Conservation (phyloP, 202 grass and related monocot species). For the Eragrostis tef region DNA sequence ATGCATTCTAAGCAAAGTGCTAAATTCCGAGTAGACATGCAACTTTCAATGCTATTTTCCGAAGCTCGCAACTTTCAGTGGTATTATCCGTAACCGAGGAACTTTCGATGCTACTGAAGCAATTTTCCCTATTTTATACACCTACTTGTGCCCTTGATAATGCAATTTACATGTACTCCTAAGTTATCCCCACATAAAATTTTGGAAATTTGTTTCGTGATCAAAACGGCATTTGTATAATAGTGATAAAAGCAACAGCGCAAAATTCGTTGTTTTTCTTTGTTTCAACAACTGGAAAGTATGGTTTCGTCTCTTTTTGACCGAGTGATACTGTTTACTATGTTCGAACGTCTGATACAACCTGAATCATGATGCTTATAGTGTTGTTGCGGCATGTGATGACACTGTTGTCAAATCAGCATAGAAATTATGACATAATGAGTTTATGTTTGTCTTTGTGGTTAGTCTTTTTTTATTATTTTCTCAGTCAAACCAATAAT, state of each 20-base stretch:
- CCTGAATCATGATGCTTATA: conserved; percentile 1
- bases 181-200: neutral
- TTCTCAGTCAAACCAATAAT: conserved; percentile 2
- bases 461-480: neutral
- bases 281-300: neutral
- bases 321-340: neutral
- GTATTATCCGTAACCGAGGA: too few species aligned
- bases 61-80: too few species aligned
- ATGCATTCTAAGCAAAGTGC: too few species aligned
- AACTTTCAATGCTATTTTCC: too few species aligned
- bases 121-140: too few species aligned
- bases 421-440: neutral
- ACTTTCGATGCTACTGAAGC: too few species aligned
- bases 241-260: neutral
- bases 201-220: conserved; percentile 13
- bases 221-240: neutral
- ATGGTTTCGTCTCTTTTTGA: conserved; percentile 1
- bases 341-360: neutral
- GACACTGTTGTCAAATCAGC: neutral
- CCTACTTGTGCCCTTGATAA: too few species aligned
- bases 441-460: conserved; percentile 26
- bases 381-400: conserved; percentile 1
- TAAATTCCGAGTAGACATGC: too few species aligned
- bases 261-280: neutral
- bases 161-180: neutral